phyloP scores from a whole-genome alignment of 495 filamentous ascomycete genomes.

The Neurospora sp. region DNA sequence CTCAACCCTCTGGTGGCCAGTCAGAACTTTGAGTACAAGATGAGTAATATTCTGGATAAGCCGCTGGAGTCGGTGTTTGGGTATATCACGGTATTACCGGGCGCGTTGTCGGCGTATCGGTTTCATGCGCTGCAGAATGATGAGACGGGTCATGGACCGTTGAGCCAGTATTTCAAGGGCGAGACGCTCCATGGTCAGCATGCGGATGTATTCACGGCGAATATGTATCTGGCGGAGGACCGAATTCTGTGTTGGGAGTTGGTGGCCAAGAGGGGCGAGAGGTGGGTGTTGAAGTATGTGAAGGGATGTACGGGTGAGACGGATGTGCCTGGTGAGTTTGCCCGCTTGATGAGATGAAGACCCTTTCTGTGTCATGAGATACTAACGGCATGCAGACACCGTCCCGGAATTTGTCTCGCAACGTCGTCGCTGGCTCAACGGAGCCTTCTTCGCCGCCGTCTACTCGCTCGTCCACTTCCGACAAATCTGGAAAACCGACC shows the following conservation, averaged over 20 bases:
- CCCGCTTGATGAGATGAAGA: background rate
- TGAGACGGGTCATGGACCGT: constrained; percentile 79
- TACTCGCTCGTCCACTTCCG: constrained; percentile 92
- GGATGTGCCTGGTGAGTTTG: constrained; percentile 76
- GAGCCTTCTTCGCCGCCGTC: constrained; percentile 96
- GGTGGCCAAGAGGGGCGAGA: constrained; percentile 86
- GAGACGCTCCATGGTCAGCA: constrained; percentile 95
- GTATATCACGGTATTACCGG: constrained; percentile 93
- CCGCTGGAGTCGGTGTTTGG: constrained; percentile 95
- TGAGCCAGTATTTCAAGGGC: constrained; percentile 99
- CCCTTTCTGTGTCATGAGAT: background rate
- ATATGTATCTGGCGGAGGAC: constrained; percentile 99
- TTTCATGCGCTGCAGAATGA: constrained; percentile 98
- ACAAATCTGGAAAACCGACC: constrained; percentile 91
- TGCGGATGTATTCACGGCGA: constrained; percentile 96
- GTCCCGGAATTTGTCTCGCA: constrained; percentile 95
- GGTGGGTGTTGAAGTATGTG: constrained; percentile 97
- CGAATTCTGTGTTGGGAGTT: constrained; percentile 99
- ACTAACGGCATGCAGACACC: constrained; percentile 37
- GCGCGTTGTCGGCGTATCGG: constrained; percentile 88
- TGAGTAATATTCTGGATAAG: constrained; percentile 98
- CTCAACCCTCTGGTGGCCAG: constrained; percentile 92
- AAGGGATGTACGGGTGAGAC: constrained; percentile 93
- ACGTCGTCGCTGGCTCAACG: constrained; percentile 92
- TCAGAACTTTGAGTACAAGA: constrained; percentile 99